A percentile compares a stretch with the other conserved stretches of the same genome.
These are phyloP conservation scores for Hypoxylon sp. DNA, from an alignment of 2,329 filamentous ascomycete species.

Conservation along the genomic window DNA sequence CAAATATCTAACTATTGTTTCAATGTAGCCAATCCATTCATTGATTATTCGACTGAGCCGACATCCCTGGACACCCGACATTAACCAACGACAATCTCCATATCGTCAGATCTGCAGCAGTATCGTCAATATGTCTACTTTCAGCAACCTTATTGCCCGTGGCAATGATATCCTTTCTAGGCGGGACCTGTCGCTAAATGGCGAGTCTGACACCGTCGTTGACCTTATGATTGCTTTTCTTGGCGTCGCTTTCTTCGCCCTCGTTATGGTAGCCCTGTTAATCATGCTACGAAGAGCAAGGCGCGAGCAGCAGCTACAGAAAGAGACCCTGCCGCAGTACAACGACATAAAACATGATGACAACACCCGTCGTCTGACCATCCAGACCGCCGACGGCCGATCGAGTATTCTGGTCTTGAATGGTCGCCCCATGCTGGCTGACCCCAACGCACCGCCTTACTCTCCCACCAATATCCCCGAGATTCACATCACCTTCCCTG, in stretches of 20 bases:
- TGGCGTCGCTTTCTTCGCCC: slow-evolving; percentile 79
- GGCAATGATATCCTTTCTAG: slow-evolving; percentile 61
- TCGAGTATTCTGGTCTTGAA: slow-evolving; percentile 83
- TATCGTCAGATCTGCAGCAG: slow-evolving; percentile 37
- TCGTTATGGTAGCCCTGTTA: slow-evolving; percentile 77
- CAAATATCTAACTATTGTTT: slow-evolving; percentile 46
- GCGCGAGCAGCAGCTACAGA: slow-evolving; percentile 62
- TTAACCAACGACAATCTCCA: slow-evolving; percentile 38
- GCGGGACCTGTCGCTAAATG: slow-evolving; percentile 59
- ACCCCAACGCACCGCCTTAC: slow-evolving; percentile 80
- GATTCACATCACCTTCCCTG: slow-evolving; percentile 98
- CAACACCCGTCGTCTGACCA: slow-evolving; percentile 70
- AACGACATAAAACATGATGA: slow-evolving; percentile 69
- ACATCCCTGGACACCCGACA: slow-evolving; percentile 47
- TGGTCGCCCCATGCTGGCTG: slow-evolving; percentile 79
- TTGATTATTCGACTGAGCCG: slow-evolving; percentile 45
- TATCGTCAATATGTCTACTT: slow-evolving; percentile 52
- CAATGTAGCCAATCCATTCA: slow-evolving; percentile 45
- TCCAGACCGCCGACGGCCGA: slow-evolving; percentile 70
- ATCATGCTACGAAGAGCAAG: slow-evolving; percentile 79
- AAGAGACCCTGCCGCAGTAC: slow-evolving; percentile 77
- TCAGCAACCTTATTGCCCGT: slow-evolving; percentile 58
- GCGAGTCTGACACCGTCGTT: slow-evolving; percentile 73
- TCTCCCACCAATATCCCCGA: slow-evolving; percentile 90
- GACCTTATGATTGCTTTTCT: slow-evolving; percentile 85